phyloP scores from a whole-genome alignment of 164 flowering plant genomes.

The Dillenia suffruticosa region DNA sequence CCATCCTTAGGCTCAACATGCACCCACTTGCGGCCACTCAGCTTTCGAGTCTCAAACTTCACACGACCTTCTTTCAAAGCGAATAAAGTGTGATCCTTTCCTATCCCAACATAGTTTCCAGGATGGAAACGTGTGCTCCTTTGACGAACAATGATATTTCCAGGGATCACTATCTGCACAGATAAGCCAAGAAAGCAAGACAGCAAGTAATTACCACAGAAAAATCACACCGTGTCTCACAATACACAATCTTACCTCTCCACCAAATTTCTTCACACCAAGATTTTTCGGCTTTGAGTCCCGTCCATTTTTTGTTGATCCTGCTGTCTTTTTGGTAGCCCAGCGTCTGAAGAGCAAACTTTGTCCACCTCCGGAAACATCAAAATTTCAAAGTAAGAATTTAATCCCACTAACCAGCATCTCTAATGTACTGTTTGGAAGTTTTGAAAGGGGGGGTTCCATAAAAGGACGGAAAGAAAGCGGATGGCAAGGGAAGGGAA shows the following conservation, averaged over 20 bases:
- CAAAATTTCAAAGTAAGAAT: slow-evolving; percentile 17
- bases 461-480: too few species aligned
- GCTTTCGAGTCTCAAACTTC: slow-evolving; percentile 70
- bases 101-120: slow-evolving; percentile 89
- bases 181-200: slow-evolving; percentile 1
- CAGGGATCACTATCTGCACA: slow-evolving; percentile 83
- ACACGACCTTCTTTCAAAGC: slow-evolving; percentile 89
- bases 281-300: slow-evolving; percentile 89
- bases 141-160: slow-evolving; percentile 92
- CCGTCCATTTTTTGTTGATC: slow-evolving; percentile 94
- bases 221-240: neutral
- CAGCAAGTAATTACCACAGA: neutral
- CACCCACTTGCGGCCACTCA: slow-evolving; percentile 84
- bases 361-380: slow-evolving; percentile 60
- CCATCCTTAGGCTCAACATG: slow-evolving; percentile 90
- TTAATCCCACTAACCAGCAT: too few species aligned
- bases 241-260: slow-evolving; percentile 55
- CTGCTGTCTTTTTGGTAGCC: slow-evolving; percentile 95
- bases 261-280: slow-evolving; percentile 97
- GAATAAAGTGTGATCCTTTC: slow-evolving; percentile 88
- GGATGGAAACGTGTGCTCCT: slow-evolving; percentile 96
- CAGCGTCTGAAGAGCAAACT: slow-evolving; percentile 76
- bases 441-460: too few species aligned
- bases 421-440: too few species aligned
- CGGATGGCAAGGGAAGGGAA: too few species aligned